Base-by-base conservation (phyloP, 179 eudicot genomes). In the Silene vulgaris region DNA sequence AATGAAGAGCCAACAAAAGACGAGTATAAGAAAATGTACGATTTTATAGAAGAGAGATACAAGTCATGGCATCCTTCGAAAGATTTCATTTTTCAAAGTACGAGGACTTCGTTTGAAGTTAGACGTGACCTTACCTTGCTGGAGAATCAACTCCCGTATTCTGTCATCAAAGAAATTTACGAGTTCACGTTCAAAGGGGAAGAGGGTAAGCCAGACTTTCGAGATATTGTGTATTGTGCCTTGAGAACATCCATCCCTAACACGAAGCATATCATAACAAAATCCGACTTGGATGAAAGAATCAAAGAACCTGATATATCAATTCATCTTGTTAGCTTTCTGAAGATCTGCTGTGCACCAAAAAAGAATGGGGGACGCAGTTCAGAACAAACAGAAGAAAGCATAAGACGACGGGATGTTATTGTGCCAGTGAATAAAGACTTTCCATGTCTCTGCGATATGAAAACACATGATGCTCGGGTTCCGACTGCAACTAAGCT, bases 231-330 rank as follows among this genome's bases (percentile, higher is more conserved):
- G 9, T 77, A 77, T 11, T 77, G 80, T 30, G 75, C 75, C 6
- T 48, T 77, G 28, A 77, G 80, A 71, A 77, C 80, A 14, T 77
- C 80, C 5, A 77, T 77, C 32, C 80, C 80, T 4, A 77, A 48
- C 54, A 71, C 71, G 54, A 48, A 48, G 14, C 71, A 77, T 63
- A 11, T 77, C 23, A 43, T 77, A 63, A 48, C 50, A 7, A 16
- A 17, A 8, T 14, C 63, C 16, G 71, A 77, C 0, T 19, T 62
- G 0, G 2, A 1, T 0, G 14, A 45, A n/a, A 71, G 29, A 6
- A 70, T 62, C 20, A 1, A 14, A 0, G 20, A 37, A 8, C 63
- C 61, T 48, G 28, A 63, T 16, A 52, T 50, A 8, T 8, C 67
- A 2, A 69, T 54, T 17, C 80, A 77, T 70, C 45, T 77, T 48